Evolutionary conservation across 169 alveolate species (phyloP).

Genomic region (Miamiensis avidus): DNA sequence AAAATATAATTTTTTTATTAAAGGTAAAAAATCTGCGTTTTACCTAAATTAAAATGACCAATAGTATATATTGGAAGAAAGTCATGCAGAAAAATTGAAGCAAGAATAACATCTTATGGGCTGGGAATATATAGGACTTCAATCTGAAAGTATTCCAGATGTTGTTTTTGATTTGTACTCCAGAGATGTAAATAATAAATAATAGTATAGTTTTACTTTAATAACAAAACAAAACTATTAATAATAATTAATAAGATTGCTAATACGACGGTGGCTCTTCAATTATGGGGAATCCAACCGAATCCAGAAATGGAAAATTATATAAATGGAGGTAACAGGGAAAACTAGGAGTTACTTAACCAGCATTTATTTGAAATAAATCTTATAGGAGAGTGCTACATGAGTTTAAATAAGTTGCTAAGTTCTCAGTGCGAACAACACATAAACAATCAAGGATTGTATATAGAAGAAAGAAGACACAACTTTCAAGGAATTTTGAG

Average conservation of each 20-base stretch:
- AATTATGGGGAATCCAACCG: neutral
- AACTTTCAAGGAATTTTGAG: slow-evolving; percentile 14
- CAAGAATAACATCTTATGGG: neutral
- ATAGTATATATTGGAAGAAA: neutral
- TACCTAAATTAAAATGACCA: neutral
- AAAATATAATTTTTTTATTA: too few species aligned
- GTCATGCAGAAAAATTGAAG: neutral
- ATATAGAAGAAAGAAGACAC: neutral
- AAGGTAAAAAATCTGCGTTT: neutral
- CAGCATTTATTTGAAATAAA: neutral
- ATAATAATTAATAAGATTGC: too few species aligned
- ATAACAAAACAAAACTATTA: too few species aligned
- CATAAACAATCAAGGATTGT: neutral
- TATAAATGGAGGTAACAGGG: neutral
- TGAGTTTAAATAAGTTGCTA: neutral
- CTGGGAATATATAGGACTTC: neutral
- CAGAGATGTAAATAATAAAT: neutral
- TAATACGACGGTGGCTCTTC: neutral
- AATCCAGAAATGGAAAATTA: too few species aligned
- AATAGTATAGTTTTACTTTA: too few species aligned
- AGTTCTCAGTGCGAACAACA: neutral
- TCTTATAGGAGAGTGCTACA: neutral
- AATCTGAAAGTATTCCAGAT: neutral
- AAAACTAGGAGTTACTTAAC: too few species aligned
- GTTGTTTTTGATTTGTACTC: neutral